Evolutionary conservation across 257 asterid genomes (phyloP).

Genomic region (Capsicum baccatum): DNA sequence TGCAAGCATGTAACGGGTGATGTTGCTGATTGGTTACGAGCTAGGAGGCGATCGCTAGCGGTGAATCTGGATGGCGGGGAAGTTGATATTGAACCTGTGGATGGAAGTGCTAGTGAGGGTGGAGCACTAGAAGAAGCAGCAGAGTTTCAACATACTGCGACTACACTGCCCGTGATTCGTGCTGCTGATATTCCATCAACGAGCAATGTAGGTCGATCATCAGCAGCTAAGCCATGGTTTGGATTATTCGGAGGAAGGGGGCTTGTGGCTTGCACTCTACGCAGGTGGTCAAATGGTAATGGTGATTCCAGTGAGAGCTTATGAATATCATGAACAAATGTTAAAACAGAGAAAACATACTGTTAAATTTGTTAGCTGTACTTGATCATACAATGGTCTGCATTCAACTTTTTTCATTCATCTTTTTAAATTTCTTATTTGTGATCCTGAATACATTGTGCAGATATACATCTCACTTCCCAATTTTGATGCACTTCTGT

Average conservation of each 20-base stretch:
- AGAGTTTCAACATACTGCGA: conserved; percentile 50
- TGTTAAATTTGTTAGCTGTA: conserved; percentile 29
- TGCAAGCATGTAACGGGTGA: conserved; percentile 73
- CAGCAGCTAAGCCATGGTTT: conserved; percentile 49
- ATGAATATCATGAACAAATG: conserved; percentile 43
- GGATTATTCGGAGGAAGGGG: conserved; percentile 60
- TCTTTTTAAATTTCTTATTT: conserved; percentile 29
- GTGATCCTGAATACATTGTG: conserved; percentile 18
- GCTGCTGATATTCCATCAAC: conserved; percentile 41
- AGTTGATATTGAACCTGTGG: conserved; percentile 58
- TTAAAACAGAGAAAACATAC: conserved; percentile 33
- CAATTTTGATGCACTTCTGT: conserved; percentile 13
- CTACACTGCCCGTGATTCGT: conserved; percentile 31
- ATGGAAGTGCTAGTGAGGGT: conserved; percentile 59
- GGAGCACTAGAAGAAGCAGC: conserved; percentile 57
- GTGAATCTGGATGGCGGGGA: conserved; percentile 78
- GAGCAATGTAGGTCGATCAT: conserved; percentile 44
- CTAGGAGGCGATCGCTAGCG: conserved; percentile 58
- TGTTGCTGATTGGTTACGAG: conserved; percentile 68
- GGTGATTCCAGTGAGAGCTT: conserved; percentile 46
- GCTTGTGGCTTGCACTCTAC: conserved; percentile 64
- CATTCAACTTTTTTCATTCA: conserved; percentile 1
- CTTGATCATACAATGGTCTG: conserved; percentile 24
- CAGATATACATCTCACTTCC: conserved; percentile 9
- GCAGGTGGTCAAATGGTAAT: conserved; percentile 60